Base-by-base conservation (phyloP, 805 yeast species). In the Tetrapisispora pingtungensis region DNA sequence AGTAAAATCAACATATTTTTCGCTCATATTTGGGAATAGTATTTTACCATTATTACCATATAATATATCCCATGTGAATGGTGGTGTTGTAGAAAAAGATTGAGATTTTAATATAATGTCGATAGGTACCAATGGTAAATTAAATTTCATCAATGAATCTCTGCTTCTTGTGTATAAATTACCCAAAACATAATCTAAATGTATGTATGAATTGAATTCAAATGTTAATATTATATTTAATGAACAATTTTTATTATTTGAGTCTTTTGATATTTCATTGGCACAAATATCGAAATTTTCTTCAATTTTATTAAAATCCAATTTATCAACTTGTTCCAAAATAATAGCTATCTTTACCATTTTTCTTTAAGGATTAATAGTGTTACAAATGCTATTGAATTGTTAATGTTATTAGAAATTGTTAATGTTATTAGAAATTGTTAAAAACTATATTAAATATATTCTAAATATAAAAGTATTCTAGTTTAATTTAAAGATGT, bases 171-270 rank as follows among this genome's bases (percentile, higher is more conserved):
- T 57, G 41, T 61, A 61, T 7, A 61, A 42, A 14, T 48, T 48
- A 10, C 65, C 64, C 39, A 61, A 47, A 5, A 52, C 44, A n/a
- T 49, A 44, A 42, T 61, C 66, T 14, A 61, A 49, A 40, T 52
- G 47, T 7, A 42, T 36, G 3, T 57, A 52, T 17, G 55, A 49
- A 13, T 46, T 28, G 14, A 59, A 54, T 6, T 45, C 22, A 13
- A 50, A 50, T 30, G 49, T 15, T 13, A 61, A 34, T 22, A 61
- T 47, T 8, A 61, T 44, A 34, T 57, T 54, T 13, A 60, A 41
- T 24, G 46, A 51, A n/a, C n/a, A n/a, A 42, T 43, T 35, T 13
- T 31, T 18, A 26, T 35, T 20, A 26, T 37, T 24, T 4, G 36
- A 22, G n/a, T 41, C 36, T 13, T 24, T 7, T 12, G 22, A 6